Conservation (phyloP, 2,329 filamentous ascomycete genomes). For the Colletotrichum caudatum region DNA sequence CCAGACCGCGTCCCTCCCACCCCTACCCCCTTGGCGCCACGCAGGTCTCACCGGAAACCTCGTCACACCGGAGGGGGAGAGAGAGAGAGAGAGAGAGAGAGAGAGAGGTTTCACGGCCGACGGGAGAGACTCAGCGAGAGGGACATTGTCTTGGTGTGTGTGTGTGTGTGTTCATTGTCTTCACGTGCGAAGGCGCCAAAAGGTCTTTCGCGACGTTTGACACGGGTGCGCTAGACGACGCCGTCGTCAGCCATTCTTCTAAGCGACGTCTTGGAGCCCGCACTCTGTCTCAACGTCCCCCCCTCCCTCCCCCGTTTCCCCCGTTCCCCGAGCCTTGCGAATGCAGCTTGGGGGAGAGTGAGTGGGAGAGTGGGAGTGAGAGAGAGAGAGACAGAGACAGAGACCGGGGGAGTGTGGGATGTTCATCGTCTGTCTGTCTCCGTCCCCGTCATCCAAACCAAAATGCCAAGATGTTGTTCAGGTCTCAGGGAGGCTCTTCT, state of each 20-base stretch:
- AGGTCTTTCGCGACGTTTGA: constrained; percentile 34
- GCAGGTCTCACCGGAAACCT: constrained; percentile 12
- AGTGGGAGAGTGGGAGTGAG: too few relatives aligned
- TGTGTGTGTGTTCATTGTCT: too few relatives aligned
- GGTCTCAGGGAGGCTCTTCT: constrained; percentile 38
- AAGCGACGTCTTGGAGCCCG: constrained; percentile 36
- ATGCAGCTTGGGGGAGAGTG: not conserved
- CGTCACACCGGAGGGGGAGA: constrained; percentile 5
- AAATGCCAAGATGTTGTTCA: constrained; percentile 24
- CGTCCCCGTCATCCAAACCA: too few relatives aligned
- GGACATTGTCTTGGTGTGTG: constrained; percentile 8
- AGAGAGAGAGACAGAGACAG: too few relatives aligned
- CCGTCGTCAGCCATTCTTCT: constrained; percentile 33
- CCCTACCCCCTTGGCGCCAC: constrained; percentile 15
- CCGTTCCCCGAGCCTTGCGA: constrained; percentile 29
- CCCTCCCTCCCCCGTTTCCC: constrained; percentile 12
- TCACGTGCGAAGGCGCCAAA: constrained; percentile 32
- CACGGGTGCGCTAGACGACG: constrained; percentile 38
- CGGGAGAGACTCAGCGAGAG: constrained; percentile 4
- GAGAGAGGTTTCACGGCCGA: constrained; percentile 10
- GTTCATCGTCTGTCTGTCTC: not conserved
- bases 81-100: not conserved
- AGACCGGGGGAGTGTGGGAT: too few relatives aligned
- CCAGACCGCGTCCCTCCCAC: not conserved
- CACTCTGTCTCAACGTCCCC: constrained; percentile 37